A percentile compares a stretch with the other conserved stretches of the same genome.
These are phyloP conservation scores for Thermothielavioides terrestris DNA, from an alignment of 495 filamentous ascomycete genomes.

Conservation along the genomic window DNA sequence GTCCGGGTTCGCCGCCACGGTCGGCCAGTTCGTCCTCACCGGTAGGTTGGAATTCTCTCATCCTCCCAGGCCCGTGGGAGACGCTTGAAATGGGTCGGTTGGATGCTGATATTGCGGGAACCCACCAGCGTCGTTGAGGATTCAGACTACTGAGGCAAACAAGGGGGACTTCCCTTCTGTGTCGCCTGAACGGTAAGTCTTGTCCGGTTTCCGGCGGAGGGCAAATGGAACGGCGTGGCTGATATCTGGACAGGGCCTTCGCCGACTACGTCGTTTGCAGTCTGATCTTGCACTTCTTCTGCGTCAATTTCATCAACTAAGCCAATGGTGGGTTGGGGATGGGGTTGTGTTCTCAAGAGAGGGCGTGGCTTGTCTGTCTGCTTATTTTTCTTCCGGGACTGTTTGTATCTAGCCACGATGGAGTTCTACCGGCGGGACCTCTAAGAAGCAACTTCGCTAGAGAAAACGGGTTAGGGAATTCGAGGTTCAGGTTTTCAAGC, in stretches of 20 bases:
- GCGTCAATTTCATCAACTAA: conserved; percentile 98
- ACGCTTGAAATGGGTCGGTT: background rate
- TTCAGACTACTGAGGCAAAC: conserved; percentile 79
- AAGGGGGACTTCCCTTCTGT: conserved; percentile 58
- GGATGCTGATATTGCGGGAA: no score
- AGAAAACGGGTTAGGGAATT: background rate
- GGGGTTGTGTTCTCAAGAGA: background rate
- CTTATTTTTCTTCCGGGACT: conserved; percentile 4
- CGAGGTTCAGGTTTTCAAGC: background rate
- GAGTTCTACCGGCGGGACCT: conserved; percentile 1
- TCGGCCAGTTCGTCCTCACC: conserved; percentile 95
- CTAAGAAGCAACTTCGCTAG: conserved; percentile 1
- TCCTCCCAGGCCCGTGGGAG: background rate
- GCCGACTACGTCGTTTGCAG: conserved; percentile 95
- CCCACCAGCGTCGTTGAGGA: conserved; percentile 58
- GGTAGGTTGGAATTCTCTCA: conserved; percentile 51
- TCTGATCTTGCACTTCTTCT: conserved; percentile 96
- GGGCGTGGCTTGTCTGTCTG: background rate
- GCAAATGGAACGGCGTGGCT: background rate
- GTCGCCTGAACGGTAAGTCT: conserved; percentile 58
- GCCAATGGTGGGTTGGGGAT: background rate
- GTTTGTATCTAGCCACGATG: background rate
- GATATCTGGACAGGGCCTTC: conserved; percentile 59
- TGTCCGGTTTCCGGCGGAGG: background rate
- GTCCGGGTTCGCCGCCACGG: conserved; percentile 86